Evolutionary conservation across 345 rosid genomes (phyloP).

Genomic region (Durio zibethinus): DNA sequence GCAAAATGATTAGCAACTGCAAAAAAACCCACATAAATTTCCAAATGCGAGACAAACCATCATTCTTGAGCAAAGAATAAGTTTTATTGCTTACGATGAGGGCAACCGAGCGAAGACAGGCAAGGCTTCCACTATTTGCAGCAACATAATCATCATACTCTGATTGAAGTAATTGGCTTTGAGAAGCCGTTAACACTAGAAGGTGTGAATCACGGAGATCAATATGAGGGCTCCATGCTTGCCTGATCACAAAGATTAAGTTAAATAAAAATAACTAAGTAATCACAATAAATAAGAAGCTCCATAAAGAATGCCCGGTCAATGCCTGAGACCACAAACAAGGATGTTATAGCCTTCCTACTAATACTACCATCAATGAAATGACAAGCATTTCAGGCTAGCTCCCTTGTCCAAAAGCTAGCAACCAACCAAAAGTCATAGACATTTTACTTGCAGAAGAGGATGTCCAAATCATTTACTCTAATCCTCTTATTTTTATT

Average conservation of each 20-base stretch:
- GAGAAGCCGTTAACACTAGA: slow-evolving; percentile 53
- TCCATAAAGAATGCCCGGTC: neutral
- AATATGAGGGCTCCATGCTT: slow-evolving; percentile 55
- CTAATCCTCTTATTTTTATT: neutral
- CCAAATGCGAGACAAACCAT: neutral
- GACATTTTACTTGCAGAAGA: neutral
- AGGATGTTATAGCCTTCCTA: neutral
- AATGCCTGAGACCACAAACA: neutral
- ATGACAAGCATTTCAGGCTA: neutral
- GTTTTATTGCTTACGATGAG: slow-evolving; percentile 38
- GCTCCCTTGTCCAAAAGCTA: neutral
- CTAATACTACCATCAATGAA: neutral
- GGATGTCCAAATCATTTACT: neutral
- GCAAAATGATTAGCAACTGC: slow-evolving; percentile 56
- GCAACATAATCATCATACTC: slow-evolving; percentile 58
- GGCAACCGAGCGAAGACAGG: slow-evolving; percentile 56
- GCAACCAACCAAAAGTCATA: neutral
- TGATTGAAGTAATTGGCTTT: slow-evolving; percentile 44
- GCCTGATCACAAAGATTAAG: slow-evolving; percentile 30
- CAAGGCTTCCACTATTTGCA: slow-evolving; percentile 47
- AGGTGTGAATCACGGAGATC: slow-evolving; percentile 54
- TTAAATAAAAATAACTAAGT: neutral
- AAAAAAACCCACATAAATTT: slow-evolving; percentile 9
- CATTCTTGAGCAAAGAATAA: neutral
- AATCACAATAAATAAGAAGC: neutral